Conservation (phyloP, 331 rosid species). For the Malus hybrid region DNA sequence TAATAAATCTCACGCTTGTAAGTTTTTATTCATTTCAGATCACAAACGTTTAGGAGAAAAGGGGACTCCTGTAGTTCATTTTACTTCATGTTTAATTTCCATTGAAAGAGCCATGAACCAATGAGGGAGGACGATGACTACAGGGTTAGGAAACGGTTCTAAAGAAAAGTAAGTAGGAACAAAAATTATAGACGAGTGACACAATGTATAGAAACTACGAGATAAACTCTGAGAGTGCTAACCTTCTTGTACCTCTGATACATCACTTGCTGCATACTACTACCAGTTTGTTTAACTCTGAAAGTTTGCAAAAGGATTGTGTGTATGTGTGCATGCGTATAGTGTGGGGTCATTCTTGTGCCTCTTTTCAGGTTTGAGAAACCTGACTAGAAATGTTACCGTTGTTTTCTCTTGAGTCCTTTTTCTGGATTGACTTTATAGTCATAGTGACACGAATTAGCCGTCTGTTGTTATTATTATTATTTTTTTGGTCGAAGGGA, state of each 20-base stretch:
- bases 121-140: background rate
- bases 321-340: background rate
- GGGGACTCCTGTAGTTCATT: background rate
- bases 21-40: background rate
- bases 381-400: no score
- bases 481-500: background rate
- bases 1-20: background rate
- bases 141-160: background rate
- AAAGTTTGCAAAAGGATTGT: background rate
- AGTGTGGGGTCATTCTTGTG: background rate
- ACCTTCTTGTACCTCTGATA: background rate
- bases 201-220: background rate
- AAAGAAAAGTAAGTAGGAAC: background rate
- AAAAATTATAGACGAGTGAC: background rate
- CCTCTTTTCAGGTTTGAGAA: background rate
- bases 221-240: background rate
- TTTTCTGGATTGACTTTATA: no score
- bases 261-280: background rate
- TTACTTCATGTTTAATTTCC: background rate
- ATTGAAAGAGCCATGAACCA: background rate
- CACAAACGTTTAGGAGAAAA: background rate
- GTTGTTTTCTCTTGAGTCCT: no score
- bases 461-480: no score
- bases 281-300: background rate
- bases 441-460: no score